phyloP scores from a whole-genome alignment of 805 yeast genomes.

The Ogataea neopini region DNA sequence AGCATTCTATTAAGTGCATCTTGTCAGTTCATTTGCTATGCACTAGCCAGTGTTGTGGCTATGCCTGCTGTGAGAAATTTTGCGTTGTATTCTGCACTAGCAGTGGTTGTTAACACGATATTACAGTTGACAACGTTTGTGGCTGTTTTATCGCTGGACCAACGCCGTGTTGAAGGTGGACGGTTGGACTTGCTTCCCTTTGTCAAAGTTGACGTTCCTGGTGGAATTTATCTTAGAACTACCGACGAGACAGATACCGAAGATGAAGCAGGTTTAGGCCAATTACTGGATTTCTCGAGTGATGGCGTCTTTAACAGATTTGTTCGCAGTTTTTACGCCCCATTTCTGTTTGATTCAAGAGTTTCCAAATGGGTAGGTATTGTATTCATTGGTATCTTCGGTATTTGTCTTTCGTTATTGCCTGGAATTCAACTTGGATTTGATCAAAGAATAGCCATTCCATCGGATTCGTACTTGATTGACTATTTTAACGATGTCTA shows the following conservation, averaged over 20 bases:
- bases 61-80: conserved; percentile 98
- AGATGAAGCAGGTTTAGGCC: conserved; percentile 24
- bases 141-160: conserved; percentile 69
- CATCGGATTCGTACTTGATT: conserved; percentile 77
- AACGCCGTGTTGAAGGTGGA: conserved; percentile 55
- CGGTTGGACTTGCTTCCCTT: conserved; percentile 67
- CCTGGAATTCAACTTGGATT: conserved; percentile 78
- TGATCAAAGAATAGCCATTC: conserved; percentile 88
- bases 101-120: conserved; percentile 72
- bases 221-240: conserved; percentile 18
- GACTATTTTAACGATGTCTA: conserved; percentile 78
- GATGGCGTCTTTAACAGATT: conserved; percentile 39
- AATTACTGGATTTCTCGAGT: conserved; percentile 24
- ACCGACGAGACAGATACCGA: conserved; percentile 13
- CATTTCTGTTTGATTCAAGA: conserved; percentile 51
- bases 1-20: conserved; percentile 76
- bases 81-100: conserved; percentile 87
- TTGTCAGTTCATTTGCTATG: conserved; percentile 78
- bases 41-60: conserved; percentile 73
- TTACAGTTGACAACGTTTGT: conserved; percentile 83
- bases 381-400: conserved; percentile 61
- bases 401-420: conserved; percentile 64
- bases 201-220: conserved; percentile 31
- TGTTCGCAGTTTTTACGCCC: conserved; percentile 56
- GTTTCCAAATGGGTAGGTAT: conserved; percentile 50